phyloP scores from a whole-genome alignment of 2,329 filamentous ascomycete species.

The Ceratocystis alfenasii region DNA sequence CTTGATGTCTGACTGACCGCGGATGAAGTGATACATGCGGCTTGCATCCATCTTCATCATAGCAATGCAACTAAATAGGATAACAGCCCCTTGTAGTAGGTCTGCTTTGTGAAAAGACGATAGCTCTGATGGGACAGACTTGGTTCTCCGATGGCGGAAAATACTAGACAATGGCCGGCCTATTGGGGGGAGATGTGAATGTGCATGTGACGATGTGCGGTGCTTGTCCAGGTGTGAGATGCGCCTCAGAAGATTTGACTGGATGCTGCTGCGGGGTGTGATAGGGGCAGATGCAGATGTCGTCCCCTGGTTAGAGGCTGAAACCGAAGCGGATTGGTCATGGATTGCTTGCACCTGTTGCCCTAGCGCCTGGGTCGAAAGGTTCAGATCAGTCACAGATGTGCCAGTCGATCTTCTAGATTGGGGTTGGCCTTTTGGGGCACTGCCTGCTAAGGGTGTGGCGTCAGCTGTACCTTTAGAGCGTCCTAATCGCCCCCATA shows the following conservation, averaged over 20 bases:
- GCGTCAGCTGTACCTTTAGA: not conserved
- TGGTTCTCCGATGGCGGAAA: constrained; percentile 56
- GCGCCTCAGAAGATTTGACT: constrained; percentile 18
- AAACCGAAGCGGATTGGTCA: not conserved
- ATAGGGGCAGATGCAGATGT: not conserved
- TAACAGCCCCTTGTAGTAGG: constrained; percentile 77
- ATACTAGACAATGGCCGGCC: constrained; percentile 22
- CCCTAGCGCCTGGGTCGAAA: not conserved
- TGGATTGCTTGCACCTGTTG: not conserved
- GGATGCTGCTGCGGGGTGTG: not conserved
- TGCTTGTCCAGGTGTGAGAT: constrained; percentile 23
- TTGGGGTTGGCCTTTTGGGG: not conserved
- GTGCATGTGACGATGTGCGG: constrained; percentile 27
- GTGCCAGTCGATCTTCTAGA: constrained; percentile 2
- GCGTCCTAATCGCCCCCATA: constrained; percentile 48
- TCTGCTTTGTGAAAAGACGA: constrained; percentile 90
- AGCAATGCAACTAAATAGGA: constrained; percentile 71
- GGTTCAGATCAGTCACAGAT: not conserved
- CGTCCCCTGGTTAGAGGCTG: not conserved
- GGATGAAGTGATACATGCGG: constrained; percentile 95
- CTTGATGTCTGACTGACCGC: constrained; percentile 92
- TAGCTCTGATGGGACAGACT: constrained; percentile 73
- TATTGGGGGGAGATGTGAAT: constrained; percentile 26
- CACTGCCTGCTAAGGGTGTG: not conserved
- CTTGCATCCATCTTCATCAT: constrained; percentile 90